Base-by-base conservation (phyloP, 805 yeast species). In the Jamesozyma piceae region DNA sequence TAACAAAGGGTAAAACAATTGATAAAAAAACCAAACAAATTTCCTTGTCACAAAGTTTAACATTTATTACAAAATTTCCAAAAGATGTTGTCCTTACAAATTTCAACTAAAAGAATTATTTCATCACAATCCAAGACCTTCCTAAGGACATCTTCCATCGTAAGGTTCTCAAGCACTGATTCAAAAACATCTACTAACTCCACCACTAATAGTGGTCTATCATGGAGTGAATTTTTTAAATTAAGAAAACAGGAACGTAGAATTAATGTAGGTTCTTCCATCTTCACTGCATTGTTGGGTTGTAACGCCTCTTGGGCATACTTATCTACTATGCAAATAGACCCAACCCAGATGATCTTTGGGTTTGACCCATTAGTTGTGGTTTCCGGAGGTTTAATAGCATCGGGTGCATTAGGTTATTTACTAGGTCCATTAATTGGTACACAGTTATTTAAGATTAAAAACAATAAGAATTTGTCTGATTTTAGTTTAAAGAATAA, bases 281-380 rank as follows among this genome's bases (percentile, higher is more conserved):
- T 75, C 2, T 58, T 79, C 41, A 78, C 95, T 3, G 82, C 89
- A 0, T 42, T 83, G 9, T 53, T 72, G 6, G 87, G 94, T 2
- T 75, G 85, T 19, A 67, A 72, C 13, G 56, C 72, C 4, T 80
- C 97, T 2, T 84, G 89, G 77, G 76, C 75, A 1, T 80, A 78
- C 58, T 69, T 89, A 40, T 80, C 95, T 24, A 82, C 83, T 52
- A 68, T 83, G 51, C 92, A 86, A 58, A 77, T 92, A 47, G 97
- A 90, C 60, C 83, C 90, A 30, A 87, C 95, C 35, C 85, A 86
- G 60, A 74, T 78, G 47, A 73, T 90, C 39, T 74, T 83, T 64
- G 98, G 97, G 2, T 71, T 90, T 47, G 97, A 92, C 58, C 87
- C 95, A n/a, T 69, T 85, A 52, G 76, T 84, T 62, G 85, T 86